phyloP scores from a whole-genome alignment of 208 protist genomes.

The Leishmania guyanensis region DNA sequence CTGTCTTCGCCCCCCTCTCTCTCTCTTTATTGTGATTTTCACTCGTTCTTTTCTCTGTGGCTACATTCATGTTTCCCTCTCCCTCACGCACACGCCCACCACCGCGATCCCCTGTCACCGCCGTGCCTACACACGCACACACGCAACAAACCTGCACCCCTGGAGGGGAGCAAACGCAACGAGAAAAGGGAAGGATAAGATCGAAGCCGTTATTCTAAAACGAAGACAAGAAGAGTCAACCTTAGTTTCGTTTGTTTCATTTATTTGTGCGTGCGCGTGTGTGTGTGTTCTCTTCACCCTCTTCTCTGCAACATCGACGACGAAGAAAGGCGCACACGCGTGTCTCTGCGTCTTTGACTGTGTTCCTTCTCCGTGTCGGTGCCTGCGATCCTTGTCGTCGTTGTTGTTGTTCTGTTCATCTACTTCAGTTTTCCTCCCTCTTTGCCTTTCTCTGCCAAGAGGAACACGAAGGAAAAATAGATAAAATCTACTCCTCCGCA shows the following conservation, averaged over 20 bases:
- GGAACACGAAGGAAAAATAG: background rate
- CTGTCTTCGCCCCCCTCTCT: background rate
- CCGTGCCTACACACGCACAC: background rate
- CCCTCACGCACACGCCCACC: slow-evolving; percentile 17
- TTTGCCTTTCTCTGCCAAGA: background rate
- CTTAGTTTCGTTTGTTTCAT: background rate
- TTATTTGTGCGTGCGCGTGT: background rate
- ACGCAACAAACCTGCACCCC: background rate
- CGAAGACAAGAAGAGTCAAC: background rate
- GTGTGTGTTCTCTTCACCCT: background rate
- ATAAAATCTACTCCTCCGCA: slow-evolving; percentile 5
- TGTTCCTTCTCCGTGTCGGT: background rate
- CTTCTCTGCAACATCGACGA: background rate
- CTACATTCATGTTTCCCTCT: slow-evolving; percentile 11
- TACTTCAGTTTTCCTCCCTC: background rate
- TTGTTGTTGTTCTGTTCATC: slow-evolving; percentile 5
- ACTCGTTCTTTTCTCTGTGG: background rate
- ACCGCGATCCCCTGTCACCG: too few relatives aligned
- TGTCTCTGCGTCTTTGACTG: background rate
- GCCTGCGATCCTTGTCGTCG: background rate
- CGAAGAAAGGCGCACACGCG: too few relatives aligned
- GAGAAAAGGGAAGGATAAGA: background rate
- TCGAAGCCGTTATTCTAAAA: background rate
- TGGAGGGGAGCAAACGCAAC: background rate
- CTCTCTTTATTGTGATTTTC: slow-evolving; percentile 12